Percentiles rank a stretch among this genome's conserved stretches.
Evolutionary conservation across 805 yeast species (phyloP).

Genomic region (Barnettozyma siamensis): DNA sequence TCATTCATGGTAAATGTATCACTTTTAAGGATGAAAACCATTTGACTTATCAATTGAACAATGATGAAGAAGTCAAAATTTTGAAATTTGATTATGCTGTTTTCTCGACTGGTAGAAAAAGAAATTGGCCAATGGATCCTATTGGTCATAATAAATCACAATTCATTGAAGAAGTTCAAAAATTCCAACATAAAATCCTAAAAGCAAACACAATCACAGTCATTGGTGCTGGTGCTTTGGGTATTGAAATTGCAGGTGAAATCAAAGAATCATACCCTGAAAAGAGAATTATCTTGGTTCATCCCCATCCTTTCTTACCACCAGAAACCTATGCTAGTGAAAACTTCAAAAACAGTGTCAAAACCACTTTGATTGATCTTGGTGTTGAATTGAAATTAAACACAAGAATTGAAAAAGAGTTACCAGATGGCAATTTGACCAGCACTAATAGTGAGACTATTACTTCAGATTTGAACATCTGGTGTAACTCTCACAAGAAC

Average conservation of each 20-base stretch:
- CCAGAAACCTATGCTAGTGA: constrained; percentile 29
- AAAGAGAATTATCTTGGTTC: constrained; percentile 34
- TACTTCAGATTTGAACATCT: constrained; percentile 29
- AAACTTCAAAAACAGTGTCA: constrained; percentile 15
- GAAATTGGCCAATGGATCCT: constrained; percentile 52
- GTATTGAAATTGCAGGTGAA: constrained; percentile 46
- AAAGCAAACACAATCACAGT: constrained; percentile 35
- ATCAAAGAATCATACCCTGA: constrained; percentile 33
- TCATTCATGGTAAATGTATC: constrained; percentile 21
- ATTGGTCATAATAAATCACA: constrained; percentile 31
- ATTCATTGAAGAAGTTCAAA: constrained; percentile 38
- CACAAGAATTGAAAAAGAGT: constrained; percentile 28
- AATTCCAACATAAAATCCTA: constrained; percentile 27
- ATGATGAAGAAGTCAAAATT: constrained; percentile 17
- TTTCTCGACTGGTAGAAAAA: constrained; percentile 43
- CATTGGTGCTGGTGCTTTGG: constrained; percentile 50
- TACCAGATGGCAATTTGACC: constrained; percentile 17
- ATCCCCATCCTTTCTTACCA: constrained; percentile 37
- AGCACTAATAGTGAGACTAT: constrained; percentile 25
- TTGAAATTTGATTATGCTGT: constrained; percentile 43
- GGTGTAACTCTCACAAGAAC: constrained; percentile 33
- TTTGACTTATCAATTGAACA: constrained; percentile 15
- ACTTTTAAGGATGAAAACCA: constrained; percentile 19
- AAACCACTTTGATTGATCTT: constrained; percentile 9
- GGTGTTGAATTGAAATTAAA: constrained; percentile 26